Percentiles rank a stretch among this genome's conserved stretches.
Evolutionary conservation across 345 rosid genomes (phyloP).

Genomic region (Arabis hirsuta): DNA sequence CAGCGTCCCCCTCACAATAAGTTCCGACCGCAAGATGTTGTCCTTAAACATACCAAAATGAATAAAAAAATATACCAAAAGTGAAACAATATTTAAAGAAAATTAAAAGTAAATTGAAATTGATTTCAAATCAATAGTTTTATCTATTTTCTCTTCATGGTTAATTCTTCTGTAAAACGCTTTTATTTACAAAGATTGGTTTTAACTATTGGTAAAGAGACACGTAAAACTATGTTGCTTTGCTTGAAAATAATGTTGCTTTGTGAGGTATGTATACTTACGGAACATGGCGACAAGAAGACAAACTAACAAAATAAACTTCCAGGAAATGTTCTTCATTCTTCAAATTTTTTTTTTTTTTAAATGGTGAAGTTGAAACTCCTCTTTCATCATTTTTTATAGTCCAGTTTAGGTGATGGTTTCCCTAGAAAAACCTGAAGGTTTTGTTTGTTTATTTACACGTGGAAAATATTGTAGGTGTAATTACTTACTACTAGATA

Average conservation of each 20-base stretch:
- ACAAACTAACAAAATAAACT: not conserved
- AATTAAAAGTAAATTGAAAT: not conserved
- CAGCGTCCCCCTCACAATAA: too few species aligned
- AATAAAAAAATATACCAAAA: not conserved
- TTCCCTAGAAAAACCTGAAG: too few species aligned
- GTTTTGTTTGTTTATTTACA: too few species aligned
- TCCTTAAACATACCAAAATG: not conserved
- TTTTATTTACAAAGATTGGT: not conserved
- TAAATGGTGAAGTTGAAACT: not conserved
- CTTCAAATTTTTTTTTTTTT: not conserved
- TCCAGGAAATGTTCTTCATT: constrained; percentile 12
- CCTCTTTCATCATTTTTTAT: constrained; percentile 9
- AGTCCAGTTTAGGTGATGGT: not conserved
- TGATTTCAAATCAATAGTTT: not conserved
- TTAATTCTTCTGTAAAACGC: not conserved
- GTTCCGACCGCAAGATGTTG: not conserved
- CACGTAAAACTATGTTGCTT: not conserved
- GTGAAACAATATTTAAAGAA: too few species aligned
- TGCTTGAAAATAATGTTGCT: not conserved
- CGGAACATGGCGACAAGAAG: not conserved
- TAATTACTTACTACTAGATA: too few species aligned
- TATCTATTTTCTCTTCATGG: not conserved
- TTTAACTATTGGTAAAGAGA: not conserved
- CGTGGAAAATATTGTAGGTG: too few species aligned
- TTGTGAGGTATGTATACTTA: not conserved